Evolutionary conservation across 495 filamentous ascomycete genomes (phyloP).

Genomic region (Daldinia childiae): DNA sequence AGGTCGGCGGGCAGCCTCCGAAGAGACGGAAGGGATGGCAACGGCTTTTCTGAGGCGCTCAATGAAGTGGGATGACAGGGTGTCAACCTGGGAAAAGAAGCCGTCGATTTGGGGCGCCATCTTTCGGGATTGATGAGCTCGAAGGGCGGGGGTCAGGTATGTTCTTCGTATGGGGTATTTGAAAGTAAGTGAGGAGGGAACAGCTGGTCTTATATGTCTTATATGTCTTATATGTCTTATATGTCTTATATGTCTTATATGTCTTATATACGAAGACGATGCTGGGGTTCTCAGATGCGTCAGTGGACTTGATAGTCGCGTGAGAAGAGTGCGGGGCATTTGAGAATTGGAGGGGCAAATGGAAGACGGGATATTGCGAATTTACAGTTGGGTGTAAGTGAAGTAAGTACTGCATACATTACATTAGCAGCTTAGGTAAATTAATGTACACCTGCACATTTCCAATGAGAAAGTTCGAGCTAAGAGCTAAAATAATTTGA

Average conservation of each 20-base stretch:
- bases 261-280: constrained; percentile 13
- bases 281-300: constrained; percentile 25
- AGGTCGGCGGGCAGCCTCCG: constrained; percentile 83
- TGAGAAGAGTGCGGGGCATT: constrained; percentile 55
- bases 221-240: constrained; percentile 1
- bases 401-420: too few species aligned
- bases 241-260: neutral
- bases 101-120: constrained; percentile 87
- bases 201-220: neutral
- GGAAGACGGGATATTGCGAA: constrained; percentile 33
- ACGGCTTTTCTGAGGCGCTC: constrained; percentile 91
- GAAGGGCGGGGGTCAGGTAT: constrained; percentile 58
- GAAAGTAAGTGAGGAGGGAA: constrained; percentile 8
- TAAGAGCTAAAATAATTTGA: constrained; percentile 1
- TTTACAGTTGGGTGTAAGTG: constrained; percentile 1
- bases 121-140: constrained; percentile 64
- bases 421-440: too few species aligned
- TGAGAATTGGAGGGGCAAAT: constrained; percentile 30
- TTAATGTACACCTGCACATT: too few species aligned
- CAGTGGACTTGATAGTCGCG: constrained; percentile 46
- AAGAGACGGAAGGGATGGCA: constrained; percentile 94
- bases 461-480: neutral
- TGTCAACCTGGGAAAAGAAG: constrained; percentile 91
- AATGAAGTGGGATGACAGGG: constrained; percentile 82
- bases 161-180: constrained; percentile 41